Evolutionary conservation across 1,284 basidiomycete species (phyloP).

Genomic region (Cutaneotrichosporon cutaneum): DNA sequence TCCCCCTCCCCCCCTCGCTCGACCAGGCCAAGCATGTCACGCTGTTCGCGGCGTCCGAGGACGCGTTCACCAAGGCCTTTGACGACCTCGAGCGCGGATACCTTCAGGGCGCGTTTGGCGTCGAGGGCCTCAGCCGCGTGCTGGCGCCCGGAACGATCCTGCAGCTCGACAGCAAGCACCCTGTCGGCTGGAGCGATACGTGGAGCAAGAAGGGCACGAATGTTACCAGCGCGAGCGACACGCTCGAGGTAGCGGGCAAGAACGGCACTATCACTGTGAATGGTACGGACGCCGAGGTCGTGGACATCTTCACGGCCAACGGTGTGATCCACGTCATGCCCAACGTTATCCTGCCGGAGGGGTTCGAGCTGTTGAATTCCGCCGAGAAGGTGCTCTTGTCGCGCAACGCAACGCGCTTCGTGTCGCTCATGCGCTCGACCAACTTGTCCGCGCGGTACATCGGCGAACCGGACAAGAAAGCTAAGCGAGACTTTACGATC

Average conservation of each 20-base stretch:
- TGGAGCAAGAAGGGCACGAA: constrained; percentile 33
- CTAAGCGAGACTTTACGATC: constrained; percentile 63
- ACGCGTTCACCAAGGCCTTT: constrained; percentile 70
- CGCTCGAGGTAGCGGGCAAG: constrained; percentile 63
- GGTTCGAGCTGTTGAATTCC: constrained; percentile 68
- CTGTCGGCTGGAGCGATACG: constrained; percentile 45
- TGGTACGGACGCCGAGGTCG: constrained; percentile 62
- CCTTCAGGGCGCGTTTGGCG: constrained; percentile 78
- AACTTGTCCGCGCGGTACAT: constrained; percentile 68
- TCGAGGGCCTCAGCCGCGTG: constrained; percentile 72
- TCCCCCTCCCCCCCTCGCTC: constrained; percentile 59
- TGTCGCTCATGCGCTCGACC: constrained; percentile 79
- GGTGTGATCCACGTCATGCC: constrained; percentile 88
- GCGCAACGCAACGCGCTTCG: constrained; percentile 86
- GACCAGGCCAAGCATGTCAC: constrained; percentile 67
- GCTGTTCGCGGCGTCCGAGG: constrained; percentile 81
- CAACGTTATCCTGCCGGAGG: constrained; percentile 72
- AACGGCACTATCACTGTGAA: constrained; percentile 64
- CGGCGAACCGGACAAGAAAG: constrained; percentile 58
- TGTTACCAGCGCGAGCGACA: constrained; percentile 58
- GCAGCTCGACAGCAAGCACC: constrained; percentile 37
- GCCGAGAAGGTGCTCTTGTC: constrained; percentile 76
- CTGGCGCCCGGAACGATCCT: constrained; percentile 71
- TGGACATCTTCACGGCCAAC: constrained; percentile 89
- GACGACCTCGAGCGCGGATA: constrained; percentile 70